Evolutionary conservation across 805 yeast genomes (phyloP), one percentile per base, ranked within the genome.

Genomic region (Nakazawaea ernobii): DNA sequence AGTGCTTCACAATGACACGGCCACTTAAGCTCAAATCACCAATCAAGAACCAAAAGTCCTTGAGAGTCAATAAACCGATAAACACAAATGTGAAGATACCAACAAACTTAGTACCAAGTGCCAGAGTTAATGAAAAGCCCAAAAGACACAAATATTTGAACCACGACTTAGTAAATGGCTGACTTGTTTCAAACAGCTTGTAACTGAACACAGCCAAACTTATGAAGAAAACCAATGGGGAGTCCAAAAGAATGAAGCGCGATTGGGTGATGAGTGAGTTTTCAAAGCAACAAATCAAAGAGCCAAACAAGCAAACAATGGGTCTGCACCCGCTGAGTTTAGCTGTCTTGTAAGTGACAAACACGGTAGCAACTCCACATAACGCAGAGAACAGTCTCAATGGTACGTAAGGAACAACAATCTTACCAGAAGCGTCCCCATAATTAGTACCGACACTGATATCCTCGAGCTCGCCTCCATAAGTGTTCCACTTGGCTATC

Each of bases 21-120:
- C 68, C 61, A 1, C 76, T 38, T 3, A 83, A 68, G 4, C 67
- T 62, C 30, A 85, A 60, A 62, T 92, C 97, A 11, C 94, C 95
- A 35, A 84, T 59, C 10, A 78, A 56, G 51, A 62, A 61, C 96
- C 96, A 90, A 39, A 84, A 61, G 51, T 80, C 79, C 49, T 70
- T 67, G 1, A 73, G 45, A 2, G 75, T 65, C 41, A 80, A 56
- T 0, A 67, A 4, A 2, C 80, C 74, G 10, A 86, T 65, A 95
- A 95, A 89, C 0, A 64, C 64, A 48, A 80, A 63, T 0, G 92
- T 84, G 56, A 79, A 77, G 20, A 82, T 44, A 0, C 96, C 97
- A 4, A 84, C 74, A 74, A 81, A 77, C 59, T 87, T 86, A 3
- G 85, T 74, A 7, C 90, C 75, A 1, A 80, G 62, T 1, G 82